phyloP scores from a whole-genome alignment of 2,329 filamentous ascomycete genomes.

The Exophiala phaeomuriformis region DNA sequence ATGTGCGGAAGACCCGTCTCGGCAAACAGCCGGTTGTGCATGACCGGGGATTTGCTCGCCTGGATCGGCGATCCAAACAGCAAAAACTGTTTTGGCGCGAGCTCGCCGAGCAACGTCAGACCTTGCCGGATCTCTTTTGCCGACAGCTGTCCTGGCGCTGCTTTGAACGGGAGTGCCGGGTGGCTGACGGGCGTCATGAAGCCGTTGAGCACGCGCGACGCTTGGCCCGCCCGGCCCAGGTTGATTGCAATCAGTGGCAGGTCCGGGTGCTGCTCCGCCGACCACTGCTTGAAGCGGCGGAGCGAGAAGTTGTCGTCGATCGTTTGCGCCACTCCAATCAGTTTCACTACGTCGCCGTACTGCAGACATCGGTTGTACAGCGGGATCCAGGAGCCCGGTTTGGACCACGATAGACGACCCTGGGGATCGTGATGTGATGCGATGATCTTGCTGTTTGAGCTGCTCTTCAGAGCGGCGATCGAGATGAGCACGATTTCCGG shows the following conservation, averaged over 20 bases:
- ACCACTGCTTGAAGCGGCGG: conserved; percentile 70
- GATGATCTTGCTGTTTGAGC: conserved; percentile 74
- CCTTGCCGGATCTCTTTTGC: conserved; percentile 78
- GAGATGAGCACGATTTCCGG: conserved; percentile 66
- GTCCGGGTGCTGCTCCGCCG: conserved; percentile 58
- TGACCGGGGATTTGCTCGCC: conserved; percentile 72
- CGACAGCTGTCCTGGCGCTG: conserved; percentile 87
- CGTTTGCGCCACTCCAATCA: conserved; percentile 70
- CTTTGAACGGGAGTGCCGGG: conserved; percentile 79
- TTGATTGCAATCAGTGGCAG: conserved; percentile 91
- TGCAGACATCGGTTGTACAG: conserved; percentile 86
- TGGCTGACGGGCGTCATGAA: conserved; percentile 96
- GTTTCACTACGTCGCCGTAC: conserved; percentile 88
- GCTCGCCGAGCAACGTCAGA: conserved; percentile 69
- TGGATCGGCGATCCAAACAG: conserved; percentile 82
- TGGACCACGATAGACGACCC: conserved; percentile 70
- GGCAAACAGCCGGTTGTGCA: conserved; percentile 80
- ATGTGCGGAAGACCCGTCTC: conserved; percentile 72
- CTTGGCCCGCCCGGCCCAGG: conserved; percentile 81
- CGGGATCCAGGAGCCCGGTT: conserved; percentile 80
- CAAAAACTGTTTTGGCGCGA: conserved; percentile 69
- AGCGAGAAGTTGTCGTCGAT: conserved; percentile 84
- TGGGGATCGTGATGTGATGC: conserved; percentile 90
- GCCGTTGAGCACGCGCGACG: conserved; percentile 80
- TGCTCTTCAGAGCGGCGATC: conserved; percentile 52